Evolutionary conservation across 2,329 filamentous ascomycete species (phyloP).

Genomic region (Dothiorella sarmentorum): DNA sequence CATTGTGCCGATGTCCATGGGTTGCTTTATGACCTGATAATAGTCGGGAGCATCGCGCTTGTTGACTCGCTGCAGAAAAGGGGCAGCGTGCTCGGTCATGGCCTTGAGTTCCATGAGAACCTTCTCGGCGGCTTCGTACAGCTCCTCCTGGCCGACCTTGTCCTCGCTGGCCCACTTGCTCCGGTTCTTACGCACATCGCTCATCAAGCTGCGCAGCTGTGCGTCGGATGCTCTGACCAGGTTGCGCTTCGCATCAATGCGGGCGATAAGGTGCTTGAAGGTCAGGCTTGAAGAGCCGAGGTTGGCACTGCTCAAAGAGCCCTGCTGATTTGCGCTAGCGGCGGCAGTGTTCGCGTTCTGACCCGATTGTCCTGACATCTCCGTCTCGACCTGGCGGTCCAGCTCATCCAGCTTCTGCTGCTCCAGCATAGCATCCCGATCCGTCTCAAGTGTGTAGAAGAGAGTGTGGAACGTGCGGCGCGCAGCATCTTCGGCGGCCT

Average conservation of each 20-base stretch:
- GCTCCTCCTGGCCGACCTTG: slow-evolving; percentile 92
- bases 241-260: slow-evolving; percentile 89
- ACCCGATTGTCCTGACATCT: slow-evolving; percentile 68
- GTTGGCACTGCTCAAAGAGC: slow-evolving; percentile 88
- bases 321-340: slow-evolving; percentile 63
- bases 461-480: slow-evolving; percentile 88
- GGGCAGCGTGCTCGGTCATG: slow-evolving; percentile 95
- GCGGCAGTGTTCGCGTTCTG: slow-evolving; percentile 54
- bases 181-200: slow-evolving; percentile 93
- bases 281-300: slow-evolving; percentile 93
- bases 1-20: slow-evolving; percentile 97
- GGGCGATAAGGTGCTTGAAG: slow-evolving; percentile 91
- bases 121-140: slow-evolving; percentile 96
- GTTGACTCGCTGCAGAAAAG: slow-evolving; percentile 90
- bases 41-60: slow-evolving; percentile 97
- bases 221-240: slow-evolving; percentile 89
- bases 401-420: slow-evolving; percentile 96
- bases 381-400: slow-evolving; percentile 91
- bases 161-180: slow-evolving; percentile 99
- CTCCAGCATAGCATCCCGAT: slow-evolving; percentile 93
- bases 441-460: slow-evolving; percentile 93
- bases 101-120: slow-evolving; percentile 96
- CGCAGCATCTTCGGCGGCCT: slow-evolving; percentile 82
- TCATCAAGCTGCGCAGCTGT: slow-evolving; percentile 88
- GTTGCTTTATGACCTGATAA: slow-evolving; percentile 87